Evolutionary conservation across 164 flowering plant species (phyloP), one percentile per base, ranked within the genome.

Genomic region (Nelumbo lutea): DNA sequence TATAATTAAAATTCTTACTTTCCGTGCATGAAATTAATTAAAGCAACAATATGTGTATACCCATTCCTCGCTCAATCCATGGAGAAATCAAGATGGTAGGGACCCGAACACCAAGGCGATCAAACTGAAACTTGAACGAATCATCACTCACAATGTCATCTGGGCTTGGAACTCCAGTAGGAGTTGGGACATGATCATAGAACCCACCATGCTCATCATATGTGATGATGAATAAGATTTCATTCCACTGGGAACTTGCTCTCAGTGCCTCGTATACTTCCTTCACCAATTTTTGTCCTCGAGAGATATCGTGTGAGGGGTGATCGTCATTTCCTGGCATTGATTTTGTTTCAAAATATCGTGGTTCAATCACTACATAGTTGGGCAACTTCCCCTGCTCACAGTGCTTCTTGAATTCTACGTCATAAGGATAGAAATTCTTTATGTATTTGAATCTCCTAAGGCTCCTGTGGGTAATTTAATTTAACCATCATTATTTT

Each of bases 31-130:
- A 27, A 27, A 27, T 27, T 27, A 27, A 27, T 27, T 27, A 11
- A 27, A 56, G 9, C 14, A 41, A 59, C 1, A 51, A 5, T 1
- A 2, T 43, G 2, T n/a, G 52, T 44, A 10, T 56, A 90, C 96
- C 92, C 61, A 89, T 84, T 72, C 97, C 97, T 11, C 68, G 82
- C 50, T 91, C 84, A 43, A 91, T 89, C 97, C 97, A 91, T 0
- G 95, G 97, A 52, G 93, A 89, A 57, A 91, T 78, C 45, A 89
- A 40, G 40, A 91, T 73, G 39, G 88, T 69, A 1, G 97, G 97
- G 57, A 91, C 90, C 52, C 94, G 76, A 73, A 88, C 90, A 1
- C 97, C 97, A 11, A 91, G 86, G 0, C 93, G 85, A 50, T 89
- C 87, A 65, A 89, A 91, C 64, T 74, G 71, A 62, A 89, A 91